Evolutionary conservation across 225 moss, liverwort and hornwort genomes (phyloP).

Genomic region (Bryoerythrophyllum caledonicum): DNA sequence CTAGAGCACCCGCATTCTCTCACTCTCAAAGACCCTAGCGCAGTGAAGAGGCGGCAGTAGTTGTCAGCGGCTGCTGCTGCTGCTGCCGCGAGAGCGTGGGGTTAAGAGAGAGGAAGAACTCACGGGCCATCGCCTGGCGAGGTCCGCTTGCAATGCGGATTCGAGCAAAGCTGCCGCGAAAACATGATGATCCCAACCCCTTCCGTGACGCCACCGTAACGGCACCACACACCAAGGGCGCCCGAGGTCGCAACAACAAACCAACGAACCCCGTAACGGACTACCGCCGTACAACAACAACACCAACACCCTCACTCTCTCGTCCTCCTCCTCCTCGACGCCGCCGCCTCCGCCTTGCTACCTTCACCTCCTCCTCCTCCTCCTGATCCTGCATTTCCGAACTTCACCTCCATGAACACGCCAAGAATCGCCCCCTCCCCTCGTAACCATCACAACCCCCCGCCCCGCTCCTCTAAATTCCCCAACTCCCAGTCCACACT

Average conservation of each 20-base stretch:
- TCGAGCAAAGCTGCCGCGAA: conserved; percentile 92
- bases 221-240: too few relatives aligned
- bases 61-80: too few relatives aligned
- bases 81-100: too few relatives aligned
- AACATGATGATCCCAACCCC: conserved; percentile 44
- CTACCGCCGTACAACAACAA: too few relatives aligned
- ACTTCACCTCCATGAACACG: neutral
- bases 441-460: too few relatives aligned
- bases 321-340: too few relatives aligned
- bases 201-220: conserved; percentile 27
- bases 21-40: neutral
- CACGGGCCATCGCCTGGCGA: conserved; percentile 99
- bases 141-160: conserved; percentile 99
- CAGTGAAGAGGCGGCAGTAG: neutral
- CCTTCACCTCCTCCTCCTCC: too few relatives aligned
- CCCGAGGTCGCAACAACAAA: too few relatives aligned
- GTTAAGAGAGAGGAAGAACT: conserved; percentile 46
- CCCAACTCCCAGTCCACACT: too few relatives aligned
- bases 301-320: neutral
- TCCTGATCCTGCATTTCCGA: conserved; percentile 35
- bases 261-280: too few relatives aligned
- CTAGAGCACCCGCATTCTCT: conserved; percentile 24
- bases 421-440: neutral
- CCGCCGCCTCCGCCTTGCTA: too few relatives aligned
- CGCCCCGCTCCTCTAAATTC: too few relatives aligned